Conservation (phyloP, 768 basidiomycete species). For the Sporobolomyces pararoseus region DNA sequence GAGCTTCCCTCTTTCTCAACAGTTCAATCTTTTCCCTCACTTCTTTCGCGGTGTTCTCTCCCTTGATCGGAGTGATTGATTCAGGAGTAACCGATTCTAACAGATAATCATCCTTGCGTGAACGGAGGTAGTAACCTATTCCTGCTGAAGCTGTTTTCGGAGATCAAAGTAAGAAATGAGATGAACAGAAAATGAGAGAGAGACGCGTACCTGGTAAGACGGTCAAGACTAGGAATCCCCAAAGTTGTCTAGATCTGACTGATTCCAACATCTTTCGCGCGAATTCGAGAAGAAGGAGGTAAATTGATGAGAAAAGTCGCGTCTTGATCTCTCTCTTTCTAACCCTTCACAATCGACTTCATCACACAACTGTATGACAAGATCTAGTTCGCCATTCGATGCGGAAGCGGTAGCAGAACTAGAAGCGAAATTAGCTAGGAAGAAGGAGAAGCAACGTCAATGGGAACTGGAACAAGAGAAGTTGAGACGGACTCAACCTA, state of each 20-base stretch:
- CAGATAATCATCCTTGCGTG: slow-evolving; percentile 13
- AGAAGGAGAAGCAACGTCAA: neutral
- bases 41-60: neutral
- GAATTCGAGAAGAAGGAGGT: neutral
- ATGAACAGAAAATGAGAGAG: neutral
- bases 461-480: neutral
- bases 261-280: slow-evolving; percentile 22
- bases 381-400: slow-evolving; percentile 6
- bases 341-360: neutral
- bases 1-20: slow-evolving; percentile 11
- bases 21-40: slow-evolving; percentile 9
- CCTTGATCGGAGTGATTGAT: neutral
- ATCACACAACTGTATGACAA: neutral
- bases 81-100: neutral
- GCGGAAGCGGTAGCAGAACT: neutral
- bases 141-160: slow-evolving; percentile 14
- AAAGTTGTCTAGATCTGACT: slow-evolving; percentile 18
- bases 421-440: neutral
- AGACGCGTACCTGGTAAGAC: neutral
- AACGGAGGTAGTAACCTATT: slow-evolving; percentile 31
- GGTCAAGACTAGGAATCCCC: slow-evolving; percentile 25
- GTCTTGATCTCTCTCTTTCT: neutral
- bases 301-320: neutral
- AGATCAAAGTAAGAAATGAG: neutral
- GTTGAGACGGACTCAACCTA: neutral